A percentile compares a stretch with the other conserved stretches of the same genome.
These are phyloP conservation scores for Lactarius sanguifluus DNA, from an alignment of 768 basidiomycete species.

Conservation along the genomic window DNA sequence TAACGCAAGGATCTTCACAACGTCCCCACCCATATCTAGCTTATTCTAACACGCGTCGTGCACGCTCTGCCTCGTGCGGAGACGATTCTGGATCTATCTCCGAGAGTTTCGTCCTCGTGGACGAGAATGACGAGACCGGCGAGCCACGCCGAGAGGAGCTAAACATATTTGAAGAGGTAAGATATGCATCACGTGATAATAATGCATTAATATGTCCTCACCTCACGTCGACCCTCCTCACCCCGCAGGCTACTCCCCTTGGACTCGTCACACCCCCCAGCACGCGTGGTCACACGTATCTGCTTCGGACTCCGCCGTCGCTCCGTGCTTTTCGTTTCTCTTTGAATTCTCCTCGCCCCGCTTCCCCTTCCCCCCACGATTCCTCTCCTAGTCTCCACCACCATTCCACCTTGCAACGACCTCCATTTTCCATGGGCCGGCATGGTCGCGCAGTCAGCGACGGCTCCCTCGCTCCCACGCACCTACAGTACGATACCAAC, in stretches of 20 bases:
- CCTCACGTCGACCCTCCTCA: background rate
- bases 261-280: constrained; percentile 33
- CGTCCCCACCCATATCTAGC: constrained; percentile 44
- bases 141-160: constrained; percentile 7
- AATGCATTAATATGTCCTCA: constrained; percentile 14
- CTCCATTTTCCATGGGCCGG: constrained; percentile 6
- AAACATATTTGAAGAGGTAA: constrained; percentile 23
- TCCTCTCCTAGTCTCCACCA: constrained; percentile 37
- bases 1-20: constrained; percentile 33
- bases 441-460: constrained; percentile 44
- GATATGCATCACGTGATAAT: constrained; percentile 22
- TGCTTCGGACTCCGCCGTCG: constrained; percentile 41
- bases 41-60: constrained; percentile 39
- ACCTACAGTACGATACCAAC: constrained; percentile 5
- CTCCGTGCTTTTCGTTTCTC: constrained; percentile 46
- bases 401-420: constrained; percentile 30
- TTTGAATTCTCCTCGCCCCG: constrained; percentile 43
- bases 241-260: constrained; percentile 27
- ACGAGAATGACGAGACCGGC: constrained; percentile 34
- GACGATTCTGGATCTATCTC: constrained; percentile 39
- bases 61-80: constrained; percentile 33
- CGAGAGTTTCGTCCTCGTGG: constrained; percentile 46
- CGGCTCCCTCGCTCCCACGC: constrained; percentile 16
- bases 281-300: constrained; percentile 38
- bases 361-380: constrained; percentile 38